Evolutionary conservation across 768 basidiomycete genomes (phyloP).

Genomic region (Mycena alexandri): DNA sequence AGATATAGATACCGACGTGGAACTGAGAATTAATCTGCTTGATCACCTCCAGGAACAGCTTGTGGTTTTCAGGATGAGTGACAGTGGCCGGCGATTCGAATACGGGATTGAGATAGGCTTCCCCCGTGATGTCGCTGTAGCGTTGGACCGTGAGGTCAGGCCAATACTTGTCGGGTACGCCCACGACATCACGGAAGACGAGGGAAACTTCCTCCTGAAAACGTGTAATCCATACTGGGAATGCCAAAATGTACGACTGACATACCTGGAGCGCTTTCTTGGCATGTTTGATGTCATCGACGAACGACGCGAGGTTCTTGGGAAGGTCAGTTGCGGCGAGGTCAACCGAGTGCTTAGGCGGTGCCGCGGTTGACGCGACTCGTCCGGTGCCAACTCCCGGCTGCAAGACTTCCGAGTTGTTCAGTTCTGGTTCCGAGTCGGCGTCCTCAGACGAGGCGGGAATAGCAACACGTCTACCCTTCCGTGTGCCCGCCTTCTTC

Average conservation of each 20-base stretch:
- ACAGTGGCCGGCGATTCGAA: constrained; percentile 8
- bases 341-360: no score
- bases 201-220: neutral
- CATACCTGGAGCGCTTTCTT: constrained; percentile 2
- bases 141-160: constrained; percentile 4
- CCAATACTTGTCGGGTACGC: neutral
- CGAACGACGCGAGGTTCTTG: no score
- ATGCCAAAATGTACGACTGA: neutral
- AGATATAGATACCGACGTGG: neutral
- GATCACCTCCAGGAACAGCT: neutral
- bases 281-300: no score
- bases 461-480: no score
- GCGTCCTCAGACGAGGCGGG: no score
- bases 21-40: neutral
- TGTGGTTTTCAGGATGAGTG: neutral
- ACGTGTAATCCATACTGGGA: no score
- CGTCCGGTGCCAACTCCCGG: no score
- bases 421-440: no score
- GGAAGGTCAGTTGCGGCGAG: no score
- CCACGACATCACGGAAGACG: neutral
- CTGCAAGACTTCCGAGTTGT: no score
- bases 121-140: neutral
- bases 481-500: no score
- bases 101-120: neutral
- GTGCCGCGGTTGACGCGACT: no score